phyloP scores from a whole-genome alignment of 169 alveolate species.

The Plasmodium cynomolgi region DNA sequence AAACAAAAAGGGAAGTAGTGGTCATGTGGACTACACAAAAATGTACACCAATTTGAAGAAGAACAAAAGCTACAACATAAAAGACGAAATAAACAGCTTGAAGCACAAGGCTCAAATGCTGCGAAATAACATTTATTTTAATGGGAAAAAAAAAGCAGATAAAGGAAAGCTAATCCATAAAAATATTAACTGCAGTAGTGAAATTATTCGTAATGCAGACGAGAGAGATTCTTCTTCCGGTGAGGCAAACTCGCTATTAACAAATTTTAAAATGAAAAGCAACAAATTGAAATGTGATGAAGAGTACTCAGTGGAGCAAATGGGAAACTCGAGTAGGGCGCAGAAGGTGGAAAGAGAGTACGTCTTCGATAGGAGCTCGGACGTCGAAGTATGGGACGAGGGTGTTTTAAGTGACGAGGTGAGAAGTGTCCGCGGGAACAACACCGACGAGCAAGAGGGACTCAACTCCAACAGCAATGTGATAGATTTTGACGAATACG shows the following conservation, averaged over 20 bases:
- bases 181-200: not conserved
- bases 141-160: not conserved
- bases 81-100: constrained; percentile 17
- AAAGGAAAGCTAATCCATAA: constrained; percentile 1
- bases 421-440: not conserved
- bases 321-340: not conserved
- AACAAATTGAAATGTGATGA: not conserved
- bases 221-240: not conserved
- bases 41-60: not conserved
- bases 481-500: constrained; percentile 3
- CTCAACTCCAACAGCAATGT: constrained; percentile 12
- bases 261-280: not conserved
- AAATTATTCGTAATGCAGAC: not conserved
- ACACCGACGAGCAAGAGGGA: not conserved
- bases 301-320: not conserved
- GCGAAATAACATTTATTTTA: constrained; percentile 5
- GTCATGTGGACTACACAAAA: not conserved
- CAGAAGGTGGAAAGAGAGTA: not conserved
- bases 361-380: not conserved
- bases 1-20: not conserved
- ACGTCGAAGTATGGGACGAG: constrained; percentile 26
- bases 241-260: not conserved
- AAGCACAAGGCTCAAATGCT: constrained; percentile 31
- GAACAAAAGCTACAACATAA: constrained; percentile 28
- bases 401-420: not conserved